phyloP scores from a whole-genome alignment of 495 filamentous ascomycete genomes.

The Penicillium paxilli region DNA sequence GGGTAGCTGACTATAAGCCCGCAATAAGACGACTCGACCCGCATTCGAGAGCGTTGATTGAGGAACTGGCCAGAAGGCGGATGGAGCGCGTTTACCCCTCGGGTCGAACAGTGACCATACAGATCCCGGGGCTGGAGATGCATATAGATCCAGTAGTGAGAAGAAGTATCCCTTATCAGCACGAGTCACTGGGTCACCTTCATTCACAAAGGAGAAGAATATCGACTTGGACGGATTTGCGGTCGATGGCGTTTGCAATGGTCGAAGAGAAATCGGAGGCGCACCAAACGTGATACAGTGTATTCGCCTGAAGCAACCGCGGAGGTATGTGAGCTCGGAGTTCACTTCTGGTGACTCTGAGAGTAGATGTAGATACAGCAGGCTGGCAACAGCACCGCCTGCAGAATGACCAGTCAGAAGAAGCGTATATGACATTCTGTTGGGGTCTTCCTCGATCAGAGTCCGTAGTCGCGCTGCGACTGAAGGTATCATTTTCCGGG shows the following conservation, averaged over 20 bases:
- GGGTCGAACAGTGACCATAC: conserved; percentile 6
- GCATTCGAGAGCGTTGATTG: conserved; percentile 62
- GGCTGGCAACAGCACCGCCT: conserved; percentile 74
- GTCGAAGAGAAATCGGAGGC: conserved; percentile 71
- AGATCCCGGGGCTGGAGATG: conserved; percentile 55
- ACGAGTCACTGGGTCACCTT: conserved; percentile 77
- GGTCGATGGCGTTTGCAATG: conserved; percentile 57
- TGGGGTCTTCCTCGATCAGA: conserved; percentile 68
- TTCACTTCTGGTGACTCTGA: conserved; percentile 43
- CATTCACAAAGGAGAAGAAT: conserved; percentile 78
- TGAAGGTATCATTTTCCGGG: conserved; percentile 69
- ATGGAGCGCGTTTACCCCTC: conserved; percentile 1
- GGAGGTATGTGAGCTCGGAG: conserved; percentile 67
- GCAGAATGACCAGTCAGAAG: conserved; percentile 84
- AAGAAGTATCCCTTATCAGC: conserved; percentile 74
- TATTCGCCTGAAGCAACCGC: conserved; percentile 66
- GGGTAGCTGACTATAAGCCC: conserved; percentile 17
- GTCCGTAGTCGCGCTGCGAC: conserved; percentile 67
- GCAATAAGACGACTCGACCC: conserved; percentile 65
- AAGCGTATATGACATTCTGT: conserved; percentile 64
- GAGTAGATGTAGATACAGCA: conserved; percentile 80
- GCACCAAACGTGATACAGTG: conserved; percentile 84
- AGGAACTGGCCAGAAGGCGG: conserved; percentile 61
- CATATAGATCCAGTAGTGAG: conserved; percentile 69
- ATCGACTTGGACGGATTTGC: conserved; percentile 54